Evolutionary conservation across 805 yeast species (phyloP).

Genomic region (Starmerella etchellsii): DNA sequence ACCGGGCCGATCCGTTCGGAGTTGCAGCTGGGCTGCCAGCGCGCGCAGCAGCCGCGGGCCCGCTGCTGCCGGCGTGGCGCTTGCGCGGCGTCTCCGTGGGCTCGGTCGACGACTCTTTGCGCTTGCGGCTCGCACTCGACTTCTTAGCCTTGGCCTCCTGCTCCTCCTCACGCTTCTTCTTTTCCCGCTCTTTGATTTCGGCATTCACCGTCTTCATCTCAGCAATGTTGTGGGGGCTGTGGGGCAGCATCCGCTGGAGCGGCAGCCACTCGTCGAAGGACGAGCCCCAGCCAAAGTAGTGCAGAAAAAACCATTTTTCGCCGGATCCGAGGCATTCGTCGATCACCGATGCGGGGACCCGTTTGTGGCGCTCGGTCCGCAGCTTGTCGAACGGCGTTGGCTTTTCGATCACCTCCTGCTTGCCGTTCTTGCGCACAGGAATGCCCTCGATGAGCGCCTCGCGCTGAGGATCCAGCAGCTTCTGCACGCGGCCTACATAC

Average conservation of each 20-base stretch:
- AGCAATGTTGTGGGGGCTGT: slow-evolving; percentile 53
- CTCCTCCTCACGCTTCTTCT: slow-evolving; percentile 15
- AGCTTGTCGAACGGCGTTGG: slow-evolving; percentile 21
- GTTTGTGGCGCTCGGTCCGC: slow-evolving; percentile 4
- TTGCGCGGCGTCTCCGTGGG: neutral
- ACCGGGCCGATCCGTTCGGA: neutral
- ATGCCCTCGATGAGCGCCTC: slow-evolving; percentile 10
- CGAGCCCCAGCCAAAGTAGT: slow-evolving; percentile 90
- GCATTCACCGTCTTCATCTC: slow-evolving; percentile 48
- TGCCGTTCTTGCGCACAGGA: slow-evolving; percentile 7
- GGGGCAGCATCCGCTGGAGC: slow-evolving; percentile 50
- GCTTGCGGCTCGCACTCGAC: neutral
- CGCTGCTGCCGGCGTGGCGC: neutral
- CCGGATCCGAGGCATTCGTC: slow-evolving; percentile 22
- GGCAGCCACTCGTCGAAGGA: slow-evolving; percentile 97
- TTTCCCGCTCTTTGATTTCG: slow-evolving; percentile 30
- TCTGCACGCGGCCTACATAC: slow-evolving; percentile 17
- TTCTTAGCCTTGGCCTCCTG: slow-evolving; percentile 6
- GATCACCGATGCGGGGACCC: slow-evolving; percentile 5
- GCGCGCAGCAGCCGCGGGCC: neutral
- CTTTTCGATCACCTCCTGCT: slow-evolving; percentile 4
- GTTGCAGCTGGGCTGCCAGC: neutral
- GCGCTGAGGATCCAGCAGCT: slow-evolving; percentile 14
- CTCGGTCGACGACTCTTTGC: neutral
- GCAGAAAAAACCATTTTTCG: slow-evolving; percentile 49